Base-by-base conservation (phyloP, 2,329 filamentous ascomycete genomes). In the Xylariaceae sp. region DNA sequence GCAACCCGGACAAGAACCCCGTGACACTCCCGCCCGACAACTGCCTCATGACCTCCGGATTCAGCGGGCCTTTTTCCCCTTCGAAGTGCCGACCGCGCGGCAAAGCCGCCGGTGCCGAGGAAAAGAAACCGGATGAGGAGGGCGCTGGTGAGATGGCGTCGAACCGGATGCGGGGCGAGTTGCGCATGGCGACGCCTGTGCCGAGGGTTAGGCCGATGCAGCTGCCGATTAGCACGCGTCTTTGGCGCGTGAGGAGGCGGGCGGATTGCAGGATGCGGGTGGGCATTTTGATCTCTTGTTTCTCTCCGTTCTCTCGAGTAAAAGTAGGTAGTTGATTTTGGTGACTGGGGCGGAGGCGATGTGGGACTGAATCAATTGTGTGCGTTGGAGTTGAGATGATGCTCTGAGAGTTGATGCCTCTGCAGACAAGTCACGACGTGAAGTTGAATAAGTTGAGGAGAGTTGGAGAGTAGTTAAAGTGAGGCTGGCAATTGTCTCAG, bases 1-100 rank as follows among this genome's bases (percentile, higher is more conserved):
- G 75, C 37, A 92, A 67, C 1, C 88, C 88, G 2, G 80, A 74
- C n/a, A 81, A 66, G 57, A 89, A 82, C 15, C 87, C 82, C 18
- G 77, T 65, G n/a, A 84, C 60, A 63, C 82, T 83, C 2, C 82
- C 82, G 17, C 78, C 76, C 1, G 81, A 82, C n/a, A 84, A 67
- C 70, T 84, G 80, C 58, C 73, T 74, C 55, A 80, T 74, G 4
- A 77, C 65, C 49, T 71, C 73, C 0, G 74, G 67, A 55, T 73
- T 66, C 47, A 77, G 64, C 30, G 60, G 17, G 34, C 48, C 58
- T 2, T 50, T 11, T 6, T 23, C 23, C 13, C 17, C n/a, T 30
- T 30, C 23, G 5, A 55, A 1, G 64, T 65, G 1, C 17, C 15
- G 11, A n/a, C n/a, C n/a, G 66, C 64, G 10, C 51, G 55, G 51